phyloP scores from a whole-genome alignment of 805 yeast genomes.

The Saccharomycopsis amapae region DNA sequence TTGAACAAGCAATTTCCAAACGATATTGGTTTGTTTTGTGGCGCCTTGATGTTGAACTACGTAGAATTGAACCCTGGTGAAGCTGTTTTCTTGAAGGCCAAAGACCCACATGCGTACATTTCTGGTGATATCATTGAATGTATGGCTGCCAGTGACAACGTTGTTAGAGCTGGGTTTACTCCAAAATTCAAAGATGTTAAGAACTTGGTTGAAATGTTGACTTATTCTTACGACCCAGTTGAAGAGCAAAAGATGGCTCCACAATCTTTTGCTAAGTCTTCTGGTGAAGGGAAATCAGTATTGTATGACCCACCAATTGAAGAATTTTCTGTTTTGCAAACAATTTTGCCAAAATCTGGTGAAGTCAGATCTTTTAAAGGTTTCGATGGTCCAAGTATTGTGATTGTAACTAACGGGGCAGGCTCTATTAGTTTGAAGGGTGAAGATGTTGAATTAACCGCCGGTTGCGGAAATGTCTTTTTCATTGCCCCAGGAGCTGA shows the following conservation, averaged over 20 bases:
- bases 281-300: slow-evolving; percentile 59
- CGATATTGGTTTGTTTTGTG: slow-evolving; percentile 94
- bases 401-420: slow-evolving; percentile 74
- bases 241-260: slow-evolving; percentile 89
- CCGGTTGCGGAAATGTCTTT: slow-evolving; percentile 70
- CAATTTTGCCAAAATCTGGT: slow-evolving; percentile 48
- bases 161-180: slow-evolving; percentile 98
- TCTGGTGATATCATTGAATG: slow-evolving; percentile 97
- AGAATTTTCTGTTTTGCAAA: slow-evolving; percentile 90
- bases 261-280: slow-evolving; percentile 39
- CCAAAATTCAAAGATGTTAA: slow-evolving; percentile 96
- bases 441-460: slow-evolving; percentile 36
- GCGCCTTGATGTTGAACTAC: slow-evolving; percentile 87
- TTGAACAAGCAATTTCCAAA: slow-evolving; percentile 84
- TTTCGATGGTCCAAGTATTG: slow-evolving; percentile 80
- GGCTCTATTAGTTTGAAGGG: slow-evolving; percentile 40
- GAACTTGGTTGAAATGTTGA: slow-evolving; percentile 83
- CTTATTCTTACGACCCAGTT: slow-evolving; percentile 82
- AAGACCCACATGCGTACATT: slow-evolving; percentile 97
- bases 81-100: slow-evolving; percentile 93
- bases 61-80: slow-evolving; percentile 79
- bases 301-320: slow-evolving; percentile 94
- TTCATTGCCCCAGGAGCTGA: slow-evolving; percentile 75
- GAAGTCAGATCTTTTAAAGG: slow-evolving; percentile 50
- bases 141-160: slow-evolving; percentile 99